Evolutionary conservation across 805 yeast genomes (phyloP).

Genomic region (Wickerhamomyces silvicola): DNA sequence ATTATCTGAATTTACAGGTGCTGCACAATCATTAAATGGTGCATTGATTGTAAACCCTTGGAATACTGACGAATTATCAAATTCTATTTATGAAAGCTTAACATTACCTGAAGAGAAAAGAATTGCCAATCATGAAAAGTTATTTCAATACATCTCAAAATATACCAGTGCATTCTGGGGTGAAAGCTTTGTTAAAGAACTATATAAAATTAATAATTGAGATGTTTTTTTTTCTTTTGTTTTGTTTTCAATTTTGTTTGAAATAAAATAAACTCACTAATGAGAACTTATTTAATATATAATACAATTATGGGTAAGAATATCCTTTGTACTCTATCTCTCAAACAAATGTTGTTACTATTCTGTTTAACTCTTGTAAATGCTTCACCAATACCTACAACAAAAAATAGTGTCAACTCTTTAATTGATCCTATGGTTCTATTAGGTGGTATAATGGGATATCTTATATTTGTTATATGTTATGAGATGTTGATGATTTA

Average conservation of each 20-base stretch:
- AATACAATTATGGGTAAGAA: too few relatives aligned
- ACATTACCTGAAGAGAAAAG: constrained; percentile 81
- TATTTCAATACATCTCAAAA: constrained; percentile 83
- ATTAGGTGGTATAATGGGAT: too few relatives aligned
- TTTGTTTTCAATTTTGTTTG: neutral
- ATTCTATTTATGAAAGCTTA: constrained; percentile 78
- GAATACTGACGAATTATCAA: constrained; percentile 93
- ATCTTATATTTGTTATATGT: too few relatives aligned
- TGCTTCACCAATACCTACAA: too few relatives aligned
- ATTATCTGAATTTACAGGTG: constrained; percentile 94
- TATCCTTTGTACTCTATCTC: too few relatives aligned
- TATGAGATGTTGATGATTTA: too few relatives aligned
- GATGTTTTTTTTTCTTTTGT: neutral
- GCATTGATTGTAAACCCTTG: constrained; percentile 94
- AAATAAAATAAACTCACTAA: neutral
- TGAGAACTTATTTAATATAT: neutral
- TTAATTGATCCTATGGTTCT: too few relatives aligned
- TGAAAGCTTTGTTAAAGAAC: constrained; percentile 86
- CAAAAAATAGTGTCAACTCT: too few relatives aligned
- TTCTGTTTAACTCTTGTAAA: too few relatives aligned
- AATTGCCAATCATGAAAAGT: constrained; percentile 68
- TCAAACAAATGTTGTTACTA: too few relatives aligned
- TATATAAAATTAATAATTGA: constrained; percentile 37
- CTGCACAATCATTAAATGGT: constrained; percentile 97
- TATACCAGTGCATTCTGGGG: constrained; percentile 98